These are phyloP conservation scores for Tolypocladium album DNA, from an alignment of 2,329 filamentous ascomycete species.

Conservation along the genomic window DNA sequence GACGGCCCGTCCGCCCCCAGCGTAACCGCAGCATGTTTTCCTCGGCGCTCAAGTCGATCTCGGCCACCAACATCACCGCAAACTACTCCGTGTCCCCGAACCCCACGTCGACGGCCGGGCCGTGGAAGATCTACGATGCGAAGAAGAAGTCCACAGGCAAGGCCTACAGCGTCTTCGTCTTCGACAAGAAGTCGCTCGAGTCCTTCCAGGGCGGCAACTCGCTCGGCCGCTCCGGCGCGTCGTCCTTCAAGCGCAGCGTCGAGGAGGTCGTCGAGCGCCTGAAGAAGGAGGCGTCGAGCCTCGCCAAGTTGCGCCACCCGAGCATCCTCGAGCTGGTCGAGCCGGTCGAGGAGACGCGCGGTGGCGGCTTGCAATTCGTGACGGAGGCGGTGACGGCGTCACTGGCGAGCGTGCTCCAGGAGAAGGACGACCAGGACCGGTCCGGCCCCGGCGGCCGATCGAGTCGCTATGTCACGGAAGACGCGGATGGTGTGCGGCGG, in stretches of 20 bases:
- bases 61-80: conserved; percentile 76
- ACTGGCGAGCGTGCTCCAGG: conserved; percentile 68
- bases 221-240: conserved; percentile 34
- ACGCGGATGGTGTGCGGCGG: conserved; percentile 60
- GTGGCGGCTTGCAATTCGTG: conserved; percentile 87
- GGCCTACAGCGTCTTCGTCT: conserved; percentile 83
- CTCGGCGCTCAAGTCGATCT: conserved; percentile 86
- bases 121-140: conserved; percentile 96
- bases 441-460: conserved; percentile 56
- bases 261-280: conserved; percentile 87
- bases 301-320: conserved; percentile 82
- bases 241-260: conserved; percentile 65
- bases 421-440: conserved; percentile 82
- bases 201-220: conserved; percentile 27
- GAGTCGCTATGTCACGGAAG: conserved; percentile 73
- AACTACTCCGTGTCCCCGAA: conserved; percentile 78
- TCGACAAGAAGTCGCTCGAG: conserved; percentile 81
- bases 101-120: conserved; percentile 70
- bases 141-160: conserved; percentile 95
- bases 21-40: conserved; percentile 61
- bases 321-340: conserved; percentile 88
- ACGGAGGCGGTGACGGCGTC: conserved; percentile 87
- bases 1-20: conserved; percentile 7
- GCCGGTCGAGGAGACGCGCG: conserved; percentile 87
- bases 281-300: conserved; percentile 81